phyloP scores from a whole-genome alignment of 805 yeast species.

The Millerago galiae region DNA sequence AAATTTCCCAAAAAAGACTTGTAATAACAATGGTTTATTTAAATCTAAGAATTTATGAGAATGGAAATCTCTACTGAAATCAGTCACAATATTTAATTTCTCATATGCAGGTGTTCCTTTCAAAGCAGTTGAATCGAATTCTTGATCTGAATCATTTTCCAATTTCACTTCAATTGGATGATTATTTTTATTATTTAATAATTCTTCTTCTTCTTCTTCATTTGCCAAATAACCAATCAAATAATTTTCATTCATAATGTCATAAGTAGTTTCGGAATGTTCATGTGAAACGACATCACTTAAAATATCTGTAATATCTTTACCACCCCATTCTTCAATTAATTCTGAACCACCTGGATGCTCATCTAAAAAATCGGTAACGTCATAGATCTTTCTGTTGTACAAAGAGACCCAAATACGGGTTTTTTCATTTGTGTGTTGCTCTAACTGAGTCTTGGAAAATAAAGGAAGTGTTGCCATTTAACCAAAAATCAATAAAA shows the following conservation, averaged over 20 bases:
- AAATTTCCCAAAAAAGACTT: conserved; percentile 71
- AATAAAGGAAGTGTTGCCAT: conserved; percentile 46
- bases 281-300: conserved; percentile 66
- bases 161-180: conserved; percentile 53
- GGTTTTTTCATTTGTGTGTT: conserved; percentile 45
- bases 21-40: conserved; percentile 71
- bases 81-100: conserved; percentile 71
- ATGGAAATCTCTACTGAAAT: conserved; percentile 58
- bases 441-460: conserved; percentile 44
- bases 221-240: conserved; percentile 82
- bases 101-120: conserved; percentile 70
- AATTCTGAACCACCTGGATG: conserved; percentile 85
- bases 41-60: conserved; percentile 86
- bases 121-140: conserved; percentile 45
- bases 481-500: no score
- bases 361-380: conserved; percentile 49
- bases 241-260: conserved; percentile 74
- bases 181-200: conserved; percentile 49
- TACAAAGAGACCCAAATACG: conserved; percentile 75
- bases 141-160: conserved; percentile 27
- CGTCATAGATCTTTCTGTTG: conserved; percentile 77
- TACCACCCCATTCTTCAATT: conserved; percentile 70
- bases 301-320: conserved; percentile 77
- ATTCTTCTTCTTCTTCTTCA: conserved; percentile 64
- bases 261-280: conserved; percentile 82